phyloP scores from a whole-genome alignment of 2,329 filamentous ascomycete species.

The Ophiostoma ulmi region DNA sequence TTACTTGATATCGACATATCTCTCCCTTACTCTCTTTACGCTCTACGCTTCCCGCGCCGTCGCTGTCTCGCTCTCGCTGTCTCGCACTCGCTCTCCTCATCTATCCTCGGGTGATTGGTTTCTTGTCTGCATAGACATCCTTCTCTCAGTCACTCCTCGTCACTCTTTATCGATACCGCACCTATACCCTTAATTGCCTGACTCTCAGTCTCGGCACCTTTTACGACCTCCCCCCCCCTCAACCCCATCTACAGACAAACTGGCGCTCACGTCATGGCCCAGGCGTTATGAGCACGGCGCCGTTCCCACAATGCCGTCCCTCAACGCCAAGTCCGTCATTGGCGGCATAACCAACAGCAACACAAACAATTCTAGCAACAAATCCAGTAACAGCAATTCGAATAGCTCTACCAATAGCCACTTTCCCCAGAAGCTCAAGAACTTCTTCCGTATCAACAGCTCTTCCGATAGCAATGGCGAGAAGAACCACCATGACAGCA shows the following conservation, averaged over 20 bases:
- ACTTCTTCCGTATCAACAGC: constrained; percentile 65
- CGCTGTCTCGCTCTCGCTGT: background rate
- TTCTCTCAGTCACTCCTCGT: background rate
- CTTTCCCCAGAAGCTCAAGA: constrained; percentile 64
- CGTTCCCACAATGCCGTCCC: constrained; percentile 30
- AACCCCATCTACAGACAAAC: constrained; percentile 17
- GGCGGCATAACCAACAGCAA: constrained; percentile 51
- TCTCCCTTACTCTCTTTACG: background rate
- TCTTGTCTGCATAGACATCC: background rate
- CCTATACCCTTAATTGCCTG: background rate
- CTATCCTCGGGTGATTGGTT: background rate
- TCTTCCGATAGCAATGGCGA: constrained; percentile 32
- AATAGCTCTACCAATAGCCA: constrained; percentile 48
- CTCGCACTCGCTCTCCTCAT: constrained; percentile 1
- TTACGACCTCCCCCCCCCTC: background rate
- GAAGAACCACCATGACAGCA: constrained; percentile 35
- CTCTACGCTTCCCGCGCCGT: background rate
- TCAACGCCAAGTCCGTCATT: constrained; percentile 47
- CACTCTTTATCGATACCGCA: background rate
- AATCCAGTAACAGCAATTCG: constrained; percentile 21
- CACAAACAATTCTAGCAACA: constrained; percentile 17
- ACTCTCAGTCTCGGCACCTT: background rate
- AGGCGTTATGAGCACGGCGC: constrained; percentile 29
- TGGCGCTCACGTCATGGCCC: constrained; percentile 29
- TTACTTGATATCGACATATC: background rate